Evolutionary conservation across 208 protist genomes (phyloP), one percentile per base, ranked within the genome.

Genomic region (Crithidia acanthocephali): DNA sequence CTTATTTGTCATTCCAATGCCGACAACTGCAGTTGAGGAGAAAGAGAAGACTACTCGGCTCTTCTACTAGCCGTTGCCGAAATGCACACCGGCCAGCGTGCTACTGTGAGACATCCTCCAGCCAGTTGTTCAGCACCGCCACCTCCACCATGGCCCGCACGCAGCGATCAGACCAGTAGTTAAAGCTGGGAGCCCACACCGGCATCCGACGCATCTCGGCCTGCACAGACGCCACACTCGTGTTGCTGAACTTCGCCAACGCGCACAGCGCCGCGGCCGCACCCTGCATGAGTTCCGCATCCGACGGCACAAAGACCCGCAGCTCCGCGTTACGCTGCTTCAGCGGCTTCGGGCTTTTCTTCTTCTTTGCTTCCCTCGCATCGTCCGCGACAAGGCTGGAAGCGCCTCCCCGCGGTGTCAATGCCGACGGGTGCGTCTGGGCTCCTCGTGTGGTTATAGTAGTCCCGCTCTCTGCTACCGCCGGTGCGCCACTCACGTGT

Each of bases 51-150:
- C n/a, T n/a, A n/a, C n/a, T n/a, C n/a, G n/a, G n/a, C n/a, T n/a
- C n/a, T n/a, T n/a, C n/a, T n/a, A n/a, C n/a, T n/a, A n/a, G n/a
- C n/a, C n/a, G n/a, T n/a, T n/a, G n/a, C n/a, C n/a, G n/a, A n/a
- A n/a, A n/a, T n/a, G n/a, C n/a, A n/a, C n/a, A n/a, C n/a, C n/a
- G n/a, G n/a, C n/a, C n/a, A n/a, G 23, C 33, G 32, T 10, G 25
- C 25, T 47, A 64, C 35, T 27, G 69, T 20, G 48, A 48, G 15
- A 81, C 73, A 40, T 84, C 79, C 52, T 82, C 79, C 37, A 95
- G 55, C 91, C 91, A 95, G 47, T 72, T 75, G 67, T 95, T 95
- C 48, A 95, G 64, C 20, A 92, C 35, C 22, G 80, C 91, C 27
- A 93, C 67, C 67, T 92, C 76, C 16, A 92, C 83, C 60, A 95